Evolutionary conservation across 106 monocot genomes (phyloP), one percentile per base, ranked within the genome.

Genomic region (Apostasia shenzhenica): DNA sequence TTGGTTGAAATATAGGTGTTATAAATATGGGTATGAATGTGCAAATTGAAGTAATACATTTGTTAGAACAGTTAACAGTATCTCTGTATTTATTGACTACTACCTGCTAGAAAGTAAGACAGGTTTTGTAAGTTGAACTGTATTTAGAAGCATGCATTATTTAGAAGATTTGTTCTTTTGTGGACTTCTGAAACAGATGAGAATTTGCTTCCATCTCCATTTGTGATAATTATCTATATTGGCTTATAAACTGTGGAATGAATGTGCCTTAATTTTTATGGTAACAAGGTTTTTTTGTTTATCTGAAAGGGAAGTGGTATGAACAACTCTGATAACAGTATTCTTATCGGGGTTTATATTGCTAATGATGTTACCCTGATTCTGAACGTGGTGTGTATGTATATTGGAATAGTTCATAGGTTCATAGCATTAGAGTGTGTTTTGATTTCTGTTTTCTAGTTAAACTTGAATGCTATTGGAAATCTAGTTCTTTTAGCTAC

Each of bases 91-190:
- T 26, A 26, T 26, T 26, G 26, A 26, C 26, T 26, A 26, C 26
- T 26, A 26, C 26, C 26, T 26, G 26, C 26, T 26, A 26, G 26
- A 26, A 26, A 26, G 26, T 26, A 26, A 26, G 26, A 26, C 26
- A 41, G 10, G 43, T 41, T 3, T 61, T 57, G 37, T 61, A 41
- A 43, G 12, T 4, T 9, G 2, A 42, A 14, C 41, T 41, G 42
- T 61, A 61, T 42, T 61, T 61, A 61, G 7, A 10, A 61, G 1
- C 61, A 61, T 7, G 61, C 43, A 42, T 61, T 61, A 38, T 61
- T 6, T 3, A 57, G 11, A 26, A 26, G 26, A 26, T 26, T 26
- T 26, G 26, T 26, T 26, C 26, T 26, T 61, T 61, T 61, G 42
- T 9, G 12, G 60, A 42, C 11, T 61, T 40, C 8, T 14, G 26